A percentile compares a stretch with the other conserved stretches of the same genome.
Conservation (phyloP, 2,329 filamentous ascomycete genomes). For the Parastagonospora nodorum region DNA sequence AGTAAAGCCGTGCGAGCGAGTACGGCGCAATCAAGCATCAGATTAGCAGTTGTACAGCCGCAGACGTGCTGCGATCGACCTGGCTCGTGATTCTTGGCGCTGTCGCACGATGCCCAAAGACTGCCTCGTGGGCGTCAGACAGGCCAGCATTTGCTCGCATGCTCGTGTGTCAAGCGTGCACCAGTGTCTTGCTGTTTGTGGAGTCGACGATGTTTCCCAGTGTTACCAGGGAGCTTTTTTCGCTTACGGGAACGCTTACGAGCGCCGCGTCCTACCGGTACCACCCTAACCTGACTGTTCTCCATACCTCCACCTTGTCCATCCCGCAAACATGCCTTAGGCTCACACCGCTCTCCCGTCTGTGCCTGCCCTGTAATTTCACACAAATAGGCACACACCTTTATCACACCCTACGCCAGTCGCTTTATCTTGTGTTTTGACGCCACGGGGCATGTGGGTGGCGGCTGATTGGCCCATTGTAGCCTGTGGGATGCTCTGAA, state of each 20-base stretch:
- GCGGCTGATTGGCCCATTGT: slow-evolving; percentile 30
- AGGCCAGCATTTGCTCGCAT: slow-evolving; percentile 11
- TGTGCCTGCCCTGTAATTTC: slow-evolving; percentile 20
- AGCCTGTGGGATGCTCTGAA: slow-evolving; percentile 19
- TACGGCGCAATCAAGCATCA: neutral
- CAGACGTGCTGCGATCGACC: neutral
- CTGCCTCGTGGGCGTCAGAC: neutral
- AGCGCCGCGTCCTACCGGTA: slow-evolving; percentile 10
- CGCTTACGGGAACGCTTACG: slow-evolving; percentile 18
- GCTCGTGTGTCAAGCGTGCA: neutral
- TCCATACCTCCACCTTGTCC: slow-evolving; percentile 1
- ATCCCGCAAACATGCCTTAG: slow-evolving; percentile 18
- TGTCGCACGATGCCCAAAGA: slow-evolving; percentile 6
- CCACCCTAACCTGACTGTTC: neutral
- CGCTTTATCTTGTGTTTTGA: slow-evolving; percentile 29
- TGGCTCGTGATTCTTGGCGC: slow-evolving; percentile 9
- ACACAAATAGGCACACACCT: slow-evolving; percentile 7
- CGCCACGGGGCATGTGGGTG: slow-evolving; percentile 8
- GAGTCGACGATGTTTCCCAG: slow-evolving; percentile 3
- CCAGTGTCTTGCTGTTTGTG: slow-evolving; percentile 1
- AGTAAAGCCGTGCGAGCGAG: slow-evolving; percentile 8
- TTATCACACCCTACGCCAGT: slow-evolving; percentile 21
- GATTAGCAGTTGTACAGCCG: neutral
- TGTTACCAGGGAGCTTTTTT: neutral
- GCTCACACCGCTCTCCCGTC: slow-evolving; percentile 19